phyloP scores from a whole-genome alignment of 2,329 filamentous ascomycete species.

The Sporothrix pseudoabietina region DNA sequence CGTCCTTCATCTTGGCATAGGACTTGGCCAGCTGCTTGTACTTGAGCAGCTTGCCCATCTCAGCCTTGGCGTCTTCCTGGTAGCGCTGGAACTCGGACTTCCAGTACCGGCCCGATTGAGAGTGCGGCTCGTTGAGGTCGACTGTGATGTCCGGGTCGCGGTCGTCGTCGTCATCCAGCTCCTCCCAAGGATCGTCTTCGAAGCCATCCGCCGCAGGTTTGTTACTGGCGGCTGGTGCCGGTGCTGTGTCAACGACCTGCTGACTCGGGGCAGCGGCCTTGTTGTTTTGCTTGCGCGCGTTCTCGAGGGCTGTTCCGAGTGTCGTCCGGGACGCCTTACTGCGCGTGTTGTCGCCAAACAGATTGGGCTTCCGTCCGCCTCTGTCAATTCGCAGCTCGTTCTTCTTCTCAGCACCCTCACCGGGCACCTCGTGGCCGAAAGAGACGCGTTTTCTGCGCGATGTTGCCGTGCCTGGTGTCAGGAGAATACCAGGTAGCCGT shows the following conservation, averaged over 20 bases:
- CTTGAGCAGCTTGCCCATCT: constrained; percentile 75
- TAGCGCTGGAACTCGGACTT: constrained; percentile 76
- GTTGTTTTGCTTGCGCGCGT: constrained; percentile 40
- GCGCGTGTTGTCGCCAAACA: constrained; percentile 31
- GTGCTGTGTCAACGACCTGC: neutral
- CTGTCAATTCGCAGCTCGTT: constrained; percentile 38
- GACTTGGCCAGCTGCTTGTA: constrained; percentile 80
- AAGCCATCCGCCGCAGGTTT: constrained; percentile 26
- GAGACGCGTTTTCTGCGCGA: constrained; percentile 66
- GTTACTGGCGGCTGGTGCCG: constrained; percentile 35
- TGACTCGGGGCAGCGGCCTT: constrained; percentile 1
- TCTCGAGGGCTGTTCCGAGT: constrained; percentile 52
- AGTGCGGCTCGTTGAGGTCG: constrained; percentile 72
- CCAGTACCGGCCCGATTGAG: constrained; percentile 77
- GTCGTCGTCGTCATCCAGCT: constrained; percentile 47
- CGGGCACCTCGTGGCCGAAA: constrained; percentile 59
- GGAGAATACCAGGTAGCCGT: constrained; percentile 58
- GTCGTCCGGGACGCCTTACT: constrained; percentile 44
- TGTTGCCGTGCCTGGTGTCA: constrained; percentile 65
- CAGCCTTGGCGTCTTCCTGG: constrained; percentile 68
- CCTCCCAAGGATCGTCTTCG: constrained; percentile 54
- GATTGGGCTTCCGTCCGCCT: constrained; percentile 33
- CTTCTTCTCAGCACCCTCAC: constrained; percentile 42
- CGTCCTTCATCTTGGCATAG: constrained; percentile 76
- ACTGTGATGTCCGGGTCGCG: constrained; percentile 64